phyloP scores from a whole-genome alignment of 768 basidiomycete species.

The Kwoniella shandongensis region DNA sequence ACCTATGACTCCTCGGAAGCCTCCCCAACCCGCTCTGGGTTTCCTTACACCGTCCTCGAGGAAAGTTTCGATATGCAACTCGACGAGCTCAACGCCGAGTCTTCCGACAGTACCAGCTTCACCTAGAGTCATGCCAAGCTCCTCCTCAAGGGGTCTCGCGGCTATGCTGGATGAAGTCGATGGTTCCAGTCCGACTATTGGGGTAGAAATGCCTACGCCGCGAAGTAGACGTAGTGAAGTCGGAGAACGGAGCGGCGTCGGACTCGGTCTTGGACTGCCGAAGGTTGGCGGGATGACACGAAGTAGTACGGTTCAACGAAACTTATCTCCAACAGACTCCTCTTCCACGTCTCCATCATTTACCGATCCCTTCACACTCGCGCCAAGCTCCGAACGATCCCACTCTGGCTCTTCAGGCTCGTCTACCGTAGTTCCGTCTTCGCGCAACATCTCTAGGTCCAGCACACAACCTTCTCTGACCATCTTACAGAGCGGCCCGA shows the following conservation, averaged over 20 bases:
- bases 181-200: background rate
- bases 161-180: conserved; percentile 21
- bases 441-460: conserved; percentile 19
- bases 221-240: conserved; percentile 5
- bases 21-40: conserved; percentile 37
- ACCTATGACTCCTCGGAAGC: conserved; percentile 41
- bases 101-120: conserved; percentile 37
- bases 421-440: conserved; percentile 18
- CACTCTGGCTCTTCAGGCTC: conserved; percentile 29
- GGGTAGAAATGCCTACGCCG: background rate
- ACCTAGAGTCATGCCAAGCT: conserved; percentile 14
- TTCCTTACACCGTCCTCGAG: conserved; percentile 39
- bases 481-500: conserved; percentile 9
- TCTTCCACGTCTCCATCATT: background rate
- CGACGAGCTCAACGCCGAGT: conserved; percentile 24
- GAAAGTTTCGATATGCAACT: conserved; percentile 21
- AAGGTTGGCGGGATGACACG: conserved; percentile 6
- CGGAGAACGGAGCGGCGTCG: conserved; percentile 7
- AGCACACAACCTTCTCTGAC: conserved; percentile 22
- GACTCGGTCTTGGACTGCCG: conserved; percentile 27
- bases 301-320: conserved; percentile 5
- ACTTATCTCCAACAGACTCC: conserved; percentile 4
- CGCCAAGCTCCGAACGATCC: conserved; percentile 13
- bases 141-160: conserved; percentile 13
- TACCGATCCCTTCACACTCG: conserved; percentile 19